Conservation (phyloP, 768 basidiomycete species). For the Lactarius akahatsu region DNA sequence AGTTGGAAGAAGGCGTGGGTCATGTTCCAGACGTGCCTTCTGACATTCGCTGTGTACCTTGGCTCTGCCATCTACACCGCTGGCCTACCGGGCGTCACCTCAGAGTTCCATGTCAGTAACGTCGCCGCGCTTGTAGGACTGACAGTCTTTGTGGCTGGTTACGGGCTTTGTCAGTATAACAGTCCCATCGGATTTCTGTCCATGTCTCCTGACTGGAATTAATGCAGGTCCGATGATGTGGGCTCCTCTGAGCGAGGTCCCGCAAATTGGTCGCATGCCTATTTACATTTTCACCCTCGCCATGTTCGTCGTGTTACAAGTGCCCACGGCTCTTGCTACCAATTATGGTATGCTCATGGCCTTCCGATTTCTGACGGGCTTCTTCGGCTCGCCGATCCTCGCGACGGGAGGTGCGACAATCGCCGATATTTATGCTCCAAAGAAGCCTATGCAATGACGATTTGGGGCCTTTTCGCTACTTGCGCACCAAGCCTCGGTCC, state of each 20-base stretch:
- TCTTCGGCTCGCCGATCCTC: constrained; percentile 15
- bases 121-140: constrained; percentile 25
- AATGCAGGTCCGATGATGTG: too few species aligned
- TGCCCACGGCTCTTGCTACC: constrained; percentile 37
- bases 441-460: too few species aligned
- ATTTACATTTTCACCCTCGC: too few species aligned
- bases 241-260: too few species aligned
- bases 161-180: constrained; percentile 31
- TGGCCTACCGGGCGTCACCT: constrained; percentile 33
- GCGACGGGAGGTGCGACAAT: too few species aligned
- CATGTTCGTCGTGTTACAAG: too few species aligned
- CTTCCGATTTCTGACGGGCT: constrained; percentile 30
- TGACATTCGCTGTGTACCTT: constrained; percentile 39
- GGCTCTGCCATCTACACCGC: constrained; percentile 39
- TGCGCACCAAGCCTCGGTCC: too few species aligned
- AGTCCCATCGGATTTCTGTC: too few species aligned
- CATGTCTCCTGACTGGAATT: not conserved
- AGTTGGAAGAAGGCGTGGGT: constrained; percentile 35
- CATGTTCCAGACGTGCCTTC: constrained; percentile 36
- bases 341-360: constrained; percentile 29
- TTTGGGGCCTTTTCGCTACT: too few species aligned
- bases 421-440: too few species aligned
- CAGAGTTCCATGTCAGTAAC: constrained; percentile 34
- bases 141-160: constrained; percentile 35
- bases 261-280: too few species aligned